Evolutionary conservation across 2,329 filamentous ascomycete species (phyloP).

Genomic region (Davidsoniella virescens): DNA sequence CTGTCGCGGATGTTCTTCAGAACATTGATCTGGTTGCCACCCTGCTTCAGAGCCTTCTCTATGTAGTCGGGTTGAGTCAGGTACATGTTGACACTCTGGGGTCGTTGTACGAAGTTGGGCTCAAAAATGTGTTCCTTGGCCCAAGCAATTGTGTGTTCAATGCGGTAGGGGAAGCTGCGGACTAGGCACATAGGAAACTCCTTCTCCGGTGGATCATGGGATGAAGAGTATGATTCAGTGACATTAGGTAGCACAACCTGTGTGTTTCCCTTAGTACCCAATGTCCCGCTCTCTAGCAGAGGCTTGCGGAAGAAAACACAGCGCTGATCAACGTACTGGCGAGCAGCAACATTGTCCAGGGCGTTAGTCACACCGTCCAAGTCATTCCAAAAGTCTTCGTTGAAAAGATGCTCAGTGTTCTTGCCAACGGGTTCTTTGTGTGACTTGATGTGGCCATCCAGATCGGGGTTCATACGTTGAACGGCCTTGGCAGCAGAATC

Average conservation of each 20-base stretch:
- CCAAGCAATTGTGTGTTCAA: conserved; percentile 98
- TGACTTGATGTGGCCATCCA: conserved; percentile 69
- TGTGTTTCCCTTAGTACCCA: conserved; percentile 98
- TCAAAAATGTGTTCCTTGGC: conserved; percentile 84
- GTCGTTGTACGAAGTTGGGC: conserved; percentile 79
- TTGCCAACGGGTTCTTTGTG: conserved; percentile 78
- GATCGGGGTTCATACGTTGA: conserved; percentile 85
- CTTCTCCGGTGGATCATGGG: conserved; percentile 93
- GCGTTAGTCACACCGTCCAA: conserved; percentile 93
- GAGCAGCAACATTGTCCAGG: conserved; percentile 90
- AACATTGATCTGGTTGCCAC: conserved; percentile 87
- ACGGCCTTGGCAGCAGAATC: conserved; percentile 84
- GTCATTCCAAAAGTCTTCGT: conserved; percentile 77
- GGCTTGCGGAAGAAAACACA: conserved; percentile 99
- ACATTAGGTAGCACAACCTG: conserved; percentile 83
- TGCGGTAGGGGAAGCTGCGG: conserved; percentile 92
- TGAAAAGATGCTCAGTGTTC: conserved; percentile 88
- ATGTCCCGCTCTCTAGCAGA: conserved; percentile 84
- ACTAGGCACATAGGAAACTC: conserved; percentile 99
- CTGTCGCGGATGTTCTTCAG: conserved; percentile 81
- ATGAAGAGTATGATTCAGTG: conserved; percentile 90
- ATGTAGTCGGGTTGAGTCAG: conserved; percentile 84
- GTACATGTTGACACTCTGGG: conserved; percentile 89
- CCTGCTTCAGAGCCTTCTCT: conserved; percentile 72
- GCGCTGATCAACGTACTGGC: conserved; percentile 87